These are phyloP conservation scores for Podospora pseudopauciseta DNA, from an alignment of 495 filamentous ascomycete species.

Conservation along the genomic window DNA sequence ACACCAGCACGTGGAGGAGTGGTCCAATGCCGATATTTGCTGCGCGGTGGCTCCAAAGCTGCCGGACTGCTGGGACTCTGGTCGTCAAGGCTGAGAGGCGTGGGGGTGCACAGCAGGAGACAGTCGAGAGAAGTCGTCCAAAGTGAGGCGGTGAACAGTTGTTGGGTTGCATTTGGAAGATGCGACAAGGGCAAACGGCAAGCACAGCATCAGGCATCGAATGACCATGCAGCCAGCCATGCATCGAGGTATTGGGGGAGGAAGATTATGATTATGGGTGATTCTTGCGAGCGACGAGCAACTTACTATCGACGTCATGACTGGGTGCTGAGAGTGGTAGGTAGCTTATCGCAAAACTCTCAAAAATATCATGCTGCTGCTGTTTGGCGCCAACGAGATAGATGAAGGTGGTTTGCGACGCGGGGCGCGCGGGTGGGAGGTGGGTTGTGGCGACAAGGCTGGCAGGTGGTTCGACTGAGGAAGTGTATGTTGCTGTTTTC, in stretches of 20 bases:
- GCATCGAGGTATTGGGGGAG: not conserved
- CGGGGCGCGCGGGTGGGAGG: not conserved
- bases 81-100: not conserved
- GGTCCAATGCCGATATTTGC: slow-evolving; percentile 15
- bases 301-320: slow-evolving; percentile 50
- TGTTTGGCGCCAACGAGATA: not conserved
- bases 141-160: slow-evolving; percentile 23
- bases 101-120: slow-evolving; percentile 10
- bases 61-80: not conserved
- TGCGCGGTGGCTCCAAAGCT: slow-evolving; percentile 9
- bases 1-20: slow-evolving; percentile 20
- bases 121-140: not conserved
- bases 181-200: slow-evolving; percentile 13
- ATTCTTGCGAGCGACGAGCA: not conserved
- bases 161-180: slow-evolving; percentile 11
- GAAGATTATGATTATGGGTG: not conserved
- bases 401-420: too few relatives aligned
- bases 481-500: too few relatives aligned
- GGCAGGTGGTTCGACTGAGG: not conserved
- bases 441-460: not conserved
- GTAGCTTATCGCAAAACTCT: slow-evolving; percentile 16
- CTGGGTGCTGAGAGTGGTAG: slow-evolving; percentile 7
- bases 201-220: slow-evolving; percentile 3
- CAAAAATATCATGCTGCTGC: not conserved
- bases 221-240: not conserved